Percentiles rank a stretch among this genome's conserved stretches.
Evolutionary conservation across 306 rosid genomes (phyloP).

Genomic region (Pachyrhizus erosus): DNA sequence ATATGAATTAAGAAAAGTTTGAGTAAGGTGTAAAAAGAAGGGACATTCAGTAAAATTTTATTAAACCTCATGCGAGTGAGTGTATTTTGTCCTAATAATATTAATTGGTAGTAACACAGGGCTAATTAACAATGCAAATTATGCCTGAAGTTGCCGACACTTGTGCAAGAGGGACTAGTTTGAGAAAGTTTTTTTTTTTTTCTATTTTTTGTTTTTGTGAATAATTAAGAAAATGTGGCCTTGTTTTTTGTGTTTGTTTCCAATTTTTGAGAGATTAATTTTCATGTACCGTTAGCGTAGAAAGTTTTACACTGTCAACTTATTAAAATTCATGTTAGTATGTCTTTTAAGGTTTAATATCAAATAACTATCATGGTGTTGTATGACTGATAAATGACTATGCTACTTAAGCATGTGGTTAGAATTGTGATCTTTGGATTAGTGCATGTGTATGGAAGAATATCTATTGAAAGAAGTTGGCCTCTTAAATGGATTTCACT

Average conservation of each 20-base stretch:
- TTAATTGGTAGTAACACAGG: neutral
- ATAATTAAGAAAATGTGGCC: neutral
- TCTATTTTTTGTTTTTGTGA: neutral
- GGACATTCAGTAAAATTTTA: neutral
- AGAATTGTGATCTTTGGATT: too few relatives aligned
- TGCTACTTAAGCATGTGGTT: too few relatives aligned
- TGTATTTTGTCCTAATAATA: neutral
- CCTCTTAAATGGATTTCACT: neutral
- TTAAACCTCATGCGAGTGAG: neutral
- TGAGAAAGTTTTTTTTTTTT: neutral
- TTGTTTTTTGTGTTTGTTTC: neutral
- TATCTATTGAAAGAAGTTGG: neutral
- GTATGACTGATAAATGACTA: too few relatives aligned
- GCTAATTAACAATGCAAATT: neutral
- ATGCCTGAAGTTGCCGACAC: neutral
- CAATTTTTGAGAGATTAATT: neutral
- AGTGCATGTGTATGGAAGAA: neutral
- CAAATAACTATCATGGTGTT: too few relatives aligned
- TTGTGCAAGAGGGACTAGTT: neutral
- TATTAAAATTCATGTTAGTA: neutral
- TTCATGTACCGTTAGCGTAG: neutral
- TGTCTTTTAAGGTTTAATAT: neutral
- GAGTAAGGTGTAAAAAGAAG: neutral
- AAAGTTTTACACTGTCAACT: neutral
- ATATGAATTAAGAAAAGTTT: neutral